phyloP scores from a whole-genome alignment of 2,329 filamentous ascomycete genomes.

The Aureobasidium leucospermi region DNA sequence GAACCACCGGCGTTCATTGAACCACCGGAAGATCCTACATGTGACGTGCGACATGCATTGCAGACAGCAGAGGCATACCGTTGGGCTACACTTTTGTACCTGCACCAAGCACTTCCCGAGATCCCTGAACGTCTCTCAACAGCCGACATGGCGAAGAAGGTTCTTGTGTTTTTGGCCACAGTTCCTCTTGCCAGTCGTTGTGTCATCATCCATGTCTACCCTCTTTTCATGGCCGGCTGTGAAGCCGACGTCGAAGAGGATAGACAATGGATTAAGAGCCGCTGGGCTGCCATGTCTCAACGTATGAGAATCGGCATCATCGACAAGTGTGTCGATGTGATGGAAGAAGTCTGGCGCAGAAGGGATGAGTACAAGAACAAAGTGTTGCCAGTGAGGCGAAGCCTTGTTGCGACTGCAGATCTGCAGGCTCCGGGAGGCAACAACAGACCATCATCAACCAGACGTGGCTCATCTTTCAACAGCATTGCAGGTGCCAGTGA shows the following conservation, averaged over 20 bases:
- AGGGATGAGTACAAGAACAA: constrained; percentile 47
- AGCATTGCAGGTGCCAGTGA: constrained; percentile 6
- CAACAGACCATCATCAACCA: not conserved
- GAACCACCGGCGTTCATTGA: constrained; percentile 51
- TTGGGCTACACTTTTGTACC: constrained; percentile 58
- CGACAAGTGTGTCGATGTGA: constrained; percentile 57
- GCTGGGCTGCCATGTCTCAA: constrained; percentile 54
- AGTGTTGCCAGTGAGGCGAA: constrained; percentile 23
- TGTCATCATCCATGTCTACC: constrained; percentile 63
- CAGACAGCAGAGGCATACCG: constrained; percentile 62
- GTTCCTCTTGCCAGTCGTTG: constrained; percentile 56
- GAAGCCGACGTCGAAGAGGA: constrained; percentile 55
- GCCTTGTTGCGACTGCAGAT: constrained; percentile 29
- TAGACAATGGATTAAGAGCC: constrained; percentile 54
- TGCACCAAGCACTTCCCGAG: constrained; percentile 62
- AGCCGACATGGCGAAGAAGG: constrained; percentile 53
- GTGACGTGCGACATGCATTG: constrained; percentile 55
- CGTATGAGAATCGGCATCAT: constrained; percentile 62
- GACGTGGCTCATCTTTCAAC: constrained; percentile 9
- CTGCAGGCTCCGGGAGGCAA: not conserved
- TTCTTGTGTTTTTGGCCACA: constrained; percentile 54
- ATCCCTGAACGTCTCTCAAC: constrained; percentile 51
- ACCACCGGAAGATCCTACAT: constrained; percentile 56
- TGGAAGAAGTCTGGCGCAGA: constrained; percentile 59
- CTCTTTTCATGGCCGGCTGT: constrained; percentile 59